Percentiles rank a stretch among this genome's conserved stretches.
These are phyloP conservation scores for Aphanocladium album DNA, from an alignment of 2,329 filamentous ascomycete genomes.

Conservation along the genomic window DNA sequence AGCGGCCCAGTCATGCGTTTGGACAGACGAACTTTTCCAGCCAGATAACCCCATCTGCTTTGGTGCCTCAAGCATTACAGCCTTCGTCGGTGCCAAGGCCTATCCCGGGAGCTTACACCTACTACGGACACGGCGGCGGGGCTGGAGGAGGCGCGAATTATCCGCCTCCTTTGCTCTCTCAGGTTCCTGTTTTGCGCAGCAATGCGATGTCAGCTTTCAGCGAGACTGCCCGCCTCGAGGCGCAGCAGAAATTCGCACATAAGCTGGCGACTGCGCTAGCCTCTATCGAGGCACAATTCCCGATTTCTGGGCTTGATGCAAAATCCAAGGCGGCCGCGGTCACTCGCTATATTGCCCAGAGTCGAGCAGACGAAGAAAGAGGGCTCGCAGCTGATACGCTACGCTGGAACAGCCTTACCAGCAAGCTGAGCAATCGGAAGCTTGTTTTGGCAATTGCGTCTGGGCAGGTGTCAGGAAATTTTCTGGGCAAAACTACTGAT, in stretches of 20 bases:
- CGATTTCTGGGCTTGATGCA: not conserved
- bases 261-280: not conserved
- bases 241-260: not conserved
- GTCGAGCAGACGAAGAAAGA: slow-evolving; percentile 17
- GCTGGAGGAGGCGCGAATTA: not conserved
- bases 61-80: too few species aligned
- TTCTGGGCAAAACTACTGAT: slow-evolving; percentile 24
- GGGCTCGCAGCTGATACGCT: slow-evolving; percentile 29
- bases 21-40: not conserved
- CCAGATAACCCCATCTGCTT: not conserved
- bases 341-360: slow-evolving; percentile 19
- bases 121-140: not conserved
- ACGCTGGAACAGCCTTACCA: slow-evolving; percentile 30
- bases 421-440: slow-evolving; percentile 22
- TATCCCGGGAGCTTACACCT: not conserved
- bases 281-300: not conserved
- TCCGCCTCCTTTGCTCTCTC: too few species aligned
- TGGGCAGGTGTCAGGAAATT: slow-evolving; percentile 22
- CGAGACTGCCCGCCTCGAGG: not conserved
- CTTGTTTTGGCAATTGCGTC: slow-evolving; percentile 28
- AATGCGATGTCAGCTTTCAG: not conserved
- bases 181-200: slow-evolving; percentile 12
- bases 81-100: not conserved
- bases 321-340: not conserved
- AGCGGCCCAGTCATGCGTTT: not conserved